Evolutionary conservation across 805 yeast genomes (phyloP), one percentile per base, ranked within the genome.

Genomic region (Wilhelminamyces savonicus): DNA sequence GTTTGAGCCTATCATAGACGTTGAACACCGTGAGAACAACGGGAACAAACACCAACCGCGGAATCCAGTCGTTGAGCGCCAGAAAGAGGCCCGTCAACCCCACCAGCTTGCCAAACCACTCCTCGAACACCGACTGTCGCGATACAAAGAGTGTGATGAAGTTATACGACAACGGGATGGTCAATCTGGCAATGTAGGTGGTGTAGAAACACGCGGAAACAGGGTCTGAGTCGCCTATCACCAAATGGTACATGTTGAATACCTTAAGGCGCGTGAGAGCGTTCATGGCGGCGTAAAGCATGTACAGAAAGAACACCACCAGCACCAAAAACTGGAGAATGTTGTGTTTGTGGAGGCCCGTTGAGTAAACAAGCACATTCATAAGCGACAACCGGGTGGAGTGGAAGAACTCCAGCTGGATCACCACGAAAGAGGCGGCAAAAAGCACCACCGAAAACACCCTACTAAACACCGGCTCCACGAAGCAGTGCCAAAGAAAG

Each of bases 141-240:
- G 70, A 62, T 2, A 75, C 66, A 34, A 80, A 68, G 31, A 85
- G 60, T 29, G 82, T 81, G 33, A 84, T 53, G 48, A 82, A 85
- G 54, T 85, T 85, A 56, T 81, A 85, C 16, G 84, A 76, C 38
- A 85, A 62, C 8, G 95, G 95, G 9, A 85, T 78, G 0, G 94
- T 82, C 49, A 85, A 61, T 39, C 95, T 75, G 29, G 88, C 81
- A 13, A 84, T 77, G 44, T 85, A 84, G 44, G 82, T 80, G 13
- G 87, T 76, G 51, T 82, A 85, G 49, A 84, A 85, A 20, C 84
- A 67, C 14, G 82, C 70, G 11, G 85, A 76, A 0, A 83, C 81
- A 0, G 84, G 80, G 48, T 81, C 90, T 0, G 90, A 78, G 30
- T 76, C 70, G 38, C 69, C 69, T 13, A 79, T 76, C 10, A 82